Percentiles rank a stretch among this genome's conserved stretches.
Evolutionary conservation across 2,329 filamentous ascomycete genomes (phyloP).

Genomic region (Fusarium sp.): DNA sequence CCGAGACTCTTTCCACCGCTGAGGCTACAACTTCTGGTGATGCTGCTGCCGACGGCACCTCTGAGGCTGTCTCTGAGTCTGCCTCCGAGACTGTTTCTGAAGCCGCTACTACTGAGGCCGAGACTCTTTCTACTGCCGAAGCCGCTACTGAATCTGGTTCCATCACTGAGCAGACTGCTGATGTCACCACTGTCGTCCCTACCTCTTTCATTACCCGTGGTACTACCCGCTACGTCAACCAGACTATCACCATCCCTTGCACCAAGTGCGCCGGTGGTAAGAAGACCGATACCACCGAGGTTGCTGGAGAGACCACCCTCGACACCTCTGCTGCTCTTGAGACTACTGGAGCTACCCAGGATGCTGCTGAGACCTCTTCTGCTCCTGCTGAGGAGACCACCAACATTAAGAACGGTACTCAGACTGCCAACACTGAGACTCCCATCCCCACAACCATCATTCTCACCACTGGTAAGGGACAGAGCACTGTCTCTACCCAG

Average conservation of each 20-base stretch:
- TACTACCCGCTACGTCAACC: slow-evolving; percentile 38
- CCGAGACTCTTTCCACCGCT: slow-evolving; percentile 19
- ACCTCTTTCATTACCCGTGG: slow-evolving; percentile 39
- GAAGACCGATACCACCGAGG: slow-evolving; percentile 19
- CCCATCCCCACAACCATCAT: slow-evolving; percentile 33
- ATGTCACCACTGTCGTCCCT: slow-evolving; percentile 38
- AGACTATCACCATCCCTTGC: slow-evolving; percentile 41
- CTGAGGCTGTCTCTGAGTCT: slow-evolving; percentile 7
- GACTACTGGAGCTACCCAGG: slow-evolving; percentile 18
- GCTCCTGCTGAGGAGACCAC: slow-evolving; percentile 26
- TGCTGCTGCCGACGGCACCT: slow-evolving; percentile 20
- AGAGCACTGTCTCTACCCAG: slow-evolving; percentile 25
- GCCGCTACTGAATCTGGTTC: slow-evolving; percentile 15
- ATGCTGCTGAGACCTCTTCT: slow-evolving; percentile 16
- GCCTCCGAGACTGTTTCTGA: not conserved
- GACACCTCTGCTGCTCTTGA: slow-evolving; percentile 24
- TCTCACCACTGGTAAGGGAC: slow-evolving; percentile 36
- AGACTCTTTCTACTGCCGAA: slow-evolving; percentile 19
- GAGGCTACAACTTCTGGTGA: slow-evolving; percentile 26
- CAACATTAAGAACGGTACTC: slow-evolving; percentile 23
- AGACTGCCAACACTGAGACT: slow-evolving; percentile 26
- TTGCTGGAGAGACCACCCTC: slow-evolving; percentile 21
- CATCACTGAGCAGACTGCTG: slow-evolving; percentile 31
- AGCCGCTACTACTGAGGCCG: slow-evolving; percentile 5
- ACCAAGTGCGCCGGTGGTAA: slow-evolving; percentile 31